Evolutionary conservation across 1,139 yeast species (phyloP), one percentile per base, ranked within the genome.

Genomic region (Lodderomyces orthopsilosis): DNA sequence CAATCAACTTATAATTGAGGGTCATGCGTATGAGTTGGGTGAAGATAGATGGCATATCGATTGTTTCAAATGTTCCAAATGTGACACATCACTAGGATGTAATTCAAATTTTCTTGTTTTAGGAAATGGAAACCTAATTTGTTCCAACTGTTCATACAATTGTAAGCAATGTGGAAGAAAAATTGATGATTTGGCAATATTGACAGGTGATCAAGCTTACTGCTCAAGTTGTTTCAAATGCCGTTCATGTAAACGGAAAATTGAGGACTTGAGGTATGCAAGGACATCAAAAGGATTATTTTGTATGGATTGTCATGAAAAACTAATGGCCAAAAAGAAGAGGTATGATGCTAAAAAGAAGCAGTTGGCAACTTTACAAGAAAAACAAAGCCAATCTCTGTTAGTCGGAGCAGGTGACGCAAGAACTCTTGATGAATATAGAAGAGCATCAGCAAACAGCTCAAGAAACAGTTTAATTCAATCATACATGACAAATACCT

Each of bases 41-140:
- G 95, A 87, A 41, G 93, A 89, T 60, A 79, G 96, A 53, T 93
- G 98, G 98, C 98, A 93, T 61, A 87, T 89, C 44, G 80, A 85
- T 50, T 93, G 98, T 64, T 94, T 93, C 65, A 77, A 83, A 44
- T 93, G 98, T 64, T 85, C 94, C 46, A 85, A 85, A 54, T 93
- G 98, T 63, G 74, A 77, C 35, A 75, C 79, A 51, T 77, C 83
- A 37, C 69, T 93, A 46, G 96, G 95, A 24, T 87, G 95, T 53
- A 85, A 90, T 59, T 85, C 95, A 33, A 90, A 90, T 61, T 87
- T 94, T 61, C 70, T 93, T 42, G 96, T 93, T 2, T 70, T 93
- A 44, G 98, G 97, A 2, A 89, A 94, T 47, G 98, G 98, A 27
- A 85, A 87, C 45, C 69, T 94, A 46, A 88, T 94, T 21, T 93